Evolutionary conservation across 208 protist genomes (phyloP).

Genomic region (Leishmania lainsoni): DNA sequence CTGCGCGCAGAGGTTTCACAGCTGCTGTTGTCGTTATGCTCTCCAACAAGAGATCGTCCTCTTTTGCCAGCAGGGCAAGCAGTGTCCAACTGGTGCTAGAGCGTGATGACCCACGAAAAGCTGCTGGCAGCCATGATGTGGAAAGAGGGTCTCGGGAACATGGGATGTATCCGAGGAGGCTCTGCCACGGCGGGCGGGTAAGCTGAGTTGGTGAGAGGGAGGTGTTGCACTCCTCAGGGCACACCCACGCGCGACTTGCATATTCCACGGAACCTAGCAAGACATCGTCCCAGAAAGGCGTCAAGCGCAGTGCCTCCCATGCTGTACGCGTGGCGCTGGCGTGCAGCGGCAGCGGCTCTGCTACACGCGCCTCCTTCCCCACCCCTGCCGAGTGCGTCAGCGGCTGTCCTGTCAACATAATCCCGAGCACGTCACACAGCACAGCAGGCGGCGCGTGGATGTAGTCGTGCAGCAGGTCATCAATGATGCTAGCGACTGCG

Average conservation of each 20-base stretch:
- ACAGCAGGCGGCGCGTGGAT: constrained; percentile 24
- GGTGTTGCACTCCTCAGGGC: not conserved
- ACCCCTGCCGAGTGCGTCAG: not conserved
- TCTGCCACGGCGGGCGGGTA: not conserved
- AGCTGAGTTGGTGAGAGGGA: not conserved
- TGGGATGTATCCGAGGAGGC: constrained; percentile 24
- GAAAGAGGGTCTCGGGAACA: constrained; percentile 14
- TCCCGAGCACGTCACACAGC: constrained; percentile 41
- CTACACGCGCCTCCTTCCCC: not conserved
- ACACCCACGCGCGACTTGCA: constrained; percentile 16
- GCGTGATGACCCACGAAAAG: not conserved
- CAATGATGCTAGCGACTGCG: constrained; percentile 31
- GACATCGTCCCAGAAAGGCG: constrained; percentile 16
- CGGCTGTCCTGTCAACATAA: constrained; percentile 14
- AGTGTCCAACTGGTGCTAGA: not conserved
- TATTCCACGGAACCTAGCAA: constrained; percentile 16
- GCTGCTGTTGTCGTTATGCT: not conserved
- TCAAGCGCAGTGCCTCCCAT: constrained; percentile 22
- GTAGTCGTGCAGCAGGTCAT: constrained; percentile 66
- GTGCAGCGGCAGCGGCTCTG: not conserved
- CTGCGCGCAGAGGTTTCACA: not conserved
- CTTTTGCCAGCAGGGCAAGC: constrained; percentile 16
- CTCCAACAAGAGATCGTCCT: constrained; percentile 15
- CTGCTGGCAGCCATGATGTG: constrained; percentile 17
- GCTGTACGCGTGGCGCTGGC: not conserved